These are phyloP conservation scores for Mangifera indica DNA, from an alignment of 345 rosid species.

Conservation along the genomic window DNA sequence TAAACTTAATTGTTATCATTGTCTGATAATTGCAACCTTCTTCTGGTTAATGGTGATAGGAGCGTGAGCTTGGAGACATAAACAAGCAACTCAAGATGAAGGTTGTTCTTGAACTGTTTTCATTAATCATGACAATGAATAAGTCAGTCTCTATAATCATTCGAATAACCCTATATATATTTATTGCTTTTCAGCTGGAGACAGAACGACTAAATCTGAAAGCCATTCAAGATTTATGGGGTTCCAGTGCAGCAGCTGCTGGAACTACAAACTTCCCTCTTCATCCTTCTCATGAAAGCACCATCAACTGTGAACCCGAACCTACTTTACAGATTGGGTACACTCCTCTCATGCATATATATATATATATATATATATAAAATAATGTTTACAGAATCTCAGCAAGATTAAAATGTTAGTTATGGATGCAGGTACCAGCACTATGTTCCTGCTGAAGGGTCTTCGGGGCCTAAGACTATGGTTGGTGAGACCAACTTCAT, in stretches of 20 bases:
- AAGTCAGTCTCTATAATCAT: not conserved
- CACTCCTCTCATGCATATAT: not conserved
- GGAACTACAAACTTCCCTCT: conserved; percentile 42
- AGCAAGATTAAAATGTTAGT: not conserved
- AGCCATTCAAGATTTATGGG: conserved; percentile 60
- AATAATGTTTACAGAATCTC: too few species aligned
- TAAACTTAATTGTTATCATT: not conserved
- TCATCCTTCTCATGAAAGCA: conserved; percentile 47
- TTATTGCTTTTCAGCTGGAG: conserved; percentile 48
- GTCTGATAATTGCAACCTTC: not conserved
- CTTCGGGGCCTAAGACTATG: conserved; percentile 49
- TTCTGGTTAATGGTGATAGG: conserved; percentile 42
- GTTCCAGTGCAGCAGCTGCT: conserved; percentile 39
- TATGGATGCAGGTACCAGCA: conserved; percentile 53
- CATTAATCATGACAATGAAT: not conserved
- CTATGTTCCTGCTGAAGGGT: conserved; percentile 59
- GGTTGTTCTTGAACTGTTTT: conserved; percentile 30
- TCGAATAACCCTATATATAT: not conserved
- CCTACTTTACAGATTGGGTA: conserved; percentile 84
- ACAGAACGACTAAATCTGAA: conserved; percentile 55
- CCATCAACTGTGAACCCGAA: conserved; percentile 55
- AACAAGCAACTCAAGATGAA: conserved; percentile 81
- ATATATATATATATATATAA: too few species aligned
- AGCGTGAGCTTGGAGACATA: conserved; percentile 81
- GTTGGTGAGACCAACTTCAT: conserved; percentile 67